Percentiles rank a stretch among this genome's conserved stretches.
Conservation (phyloP, 805 yeast genomes). For the Yarrowia divulgata region DNA sequence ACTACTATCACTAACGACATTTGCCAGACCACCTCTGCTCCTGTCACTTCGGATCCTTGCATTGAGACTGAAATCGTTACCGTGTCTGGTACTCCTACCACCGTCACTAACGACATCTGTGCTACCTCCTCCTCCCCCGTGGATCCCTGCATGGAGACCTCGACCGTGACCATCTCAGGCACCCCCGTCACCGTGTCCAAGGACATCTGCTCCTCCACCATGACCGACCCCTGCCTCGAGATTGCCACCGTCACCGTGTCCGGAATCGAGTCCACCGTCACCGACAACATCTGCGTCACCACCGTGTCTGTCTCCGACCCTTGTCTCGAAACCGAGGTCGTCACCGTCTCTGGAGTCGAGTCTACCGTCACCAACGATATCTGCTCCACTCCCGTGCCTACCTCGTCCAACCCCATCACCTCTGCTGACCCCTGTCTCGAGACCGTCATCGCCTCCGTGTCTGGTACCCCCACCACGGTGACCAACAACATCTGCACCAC, state of each 20-base stretch:
- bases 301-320: slow-evolving; percentile 1
- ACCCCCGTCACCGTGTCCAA: slow-evolving; percentile 18
- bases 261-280: slow-evolving; percentile 14
- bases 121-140: neutral
- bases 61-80: neutral
- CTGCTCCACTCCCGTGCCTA: neutral
- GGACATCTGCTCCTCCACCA: slow-evolving; percentile 4
- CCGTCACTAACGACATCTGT: neutral
- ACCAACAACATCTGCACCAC: slow-evolving; percentile 6
- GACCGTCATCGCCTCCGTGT: neutral
- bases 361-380: slow-evolving; percentile 11
- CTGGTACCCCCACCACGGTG: slow-evolving; percentile 20
- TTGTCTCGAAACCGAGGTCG: slow-evolving; percentile 10
- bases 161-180: neutral
- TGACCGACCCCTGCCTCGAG: slow-evolving; percentile 8
- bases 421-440: slow-evolving; percentile 12
- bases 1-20: neutral
- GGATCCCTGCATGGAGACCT: slow-evolving; percentile 1
- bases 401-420: neutral
- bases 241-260: slow-evolving; percentile 3
- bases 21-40: neutral
- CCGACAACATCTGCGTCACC: slow-evolving; percentile 5
- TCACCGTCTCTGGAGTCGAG: neutral
- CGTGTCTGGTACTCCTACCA: neutral
- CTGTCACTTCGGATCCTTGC: neutral